Evolutionary conservation across 2,329 filamentous ascomycete genomes (phyloP), one percentile per base, ranked within the genome.

Genomic region (Neonectria coccinea): DNA sequence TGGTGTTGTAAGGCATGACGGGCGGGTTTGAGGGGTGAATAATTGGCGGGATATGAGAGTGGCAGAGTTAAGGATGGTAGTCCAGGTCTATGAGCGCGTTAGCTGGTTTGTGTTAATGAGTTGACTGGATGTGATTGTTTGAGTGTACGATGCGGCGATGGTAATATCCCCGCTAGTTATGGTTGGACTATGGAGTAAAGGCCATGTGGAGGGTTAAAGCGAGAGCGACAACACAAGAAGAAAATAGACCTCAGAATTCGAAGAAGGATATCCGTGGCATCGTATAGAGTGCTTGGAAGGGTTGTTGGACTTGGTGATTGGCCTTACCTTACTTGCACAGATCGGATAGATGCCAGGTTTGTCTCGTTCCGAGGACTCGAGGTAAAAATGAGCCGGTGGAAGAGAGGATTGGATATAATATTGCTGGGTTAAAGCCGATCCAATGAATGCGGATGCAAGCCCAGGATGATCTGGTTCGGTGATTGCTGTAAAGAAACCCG

Each of bases 1-100:
- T 89, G 70, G 92, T 95, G 81, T 97, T 97, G 83, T 96, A 94
- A 27, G 94, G 92, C 94, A 98, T 97, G 54, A 18, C 79, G 33
- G 31, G 7, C 12, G 45, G 9, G 14, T 25, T 29, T 48, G 18
- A 62, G 25, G 47, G 33, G 27, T 33, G 16, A 31, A 11, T 25
- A 31, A 11, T 39, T 16, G 11, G 3, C 7, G 25, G 25, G 3
- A 42, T 27, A 48, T 60, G 7, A 29, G 41, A 45, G 11, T 14
- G 36, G 20, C 2, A 55, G 2, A 20, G 1, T 4, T 31, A 27
- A 31, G 29, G 39, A 33, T 41, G 12, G 11, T 22, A 59, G 48
- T 29, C 59, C 62, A 58, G 29, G 45, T 33, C 31, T 47, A n/a
- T 10, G 5, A 14, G 29, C 2, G 18, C 9, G 54, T 57, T 22